Evolutionary conservation across 2,329 filamentous ascomycete genomes (phyloP).

Genomic region (Cladorrhinum sp.): DNA sequence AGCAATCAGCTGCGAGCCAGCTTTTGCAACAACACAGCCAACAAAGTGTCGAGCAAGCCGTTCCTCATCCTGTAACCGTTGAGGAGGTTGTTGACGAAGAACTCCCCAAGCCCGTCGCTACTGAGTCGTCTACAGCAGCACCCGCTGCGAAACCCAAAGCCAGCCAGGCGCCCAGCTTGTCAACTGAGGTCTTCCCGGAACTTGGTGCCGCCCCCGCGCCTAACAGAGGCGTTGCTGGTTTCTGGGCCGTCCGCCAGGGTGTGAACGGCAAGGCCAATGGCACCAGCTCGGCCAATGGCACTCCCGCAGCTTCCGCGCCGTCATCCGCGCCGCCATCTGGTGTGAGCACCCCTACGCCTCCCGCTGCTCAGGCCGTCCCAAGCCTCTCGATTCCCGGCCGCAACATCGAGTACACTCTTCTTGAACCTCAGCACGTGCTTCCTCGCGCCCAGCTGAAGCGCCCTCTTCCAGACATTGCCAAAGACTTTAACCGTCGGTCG

Average conservation of each 20-base stretch:
- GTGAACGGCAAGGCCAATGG: slow-evolving; percentile 53
- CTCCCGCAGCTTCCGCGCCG: slow-evolving; percentile 59
- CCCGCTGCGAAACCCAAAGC: slow-evolving; percentile 46
- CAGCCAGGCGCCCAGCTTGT: slow-evolving; percentile 58
- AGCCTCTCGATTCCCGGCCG: slow-evolving; percentile 77
- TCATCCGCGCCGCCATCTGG: slow-evolving; percentile 63
- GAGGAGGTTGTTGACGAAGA: slow-evolving; percentile 84
- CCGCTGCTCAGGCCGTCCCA: slow-evolving; percentile 39
- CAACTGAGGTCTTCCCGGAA: slow-evolving; percentile 92
- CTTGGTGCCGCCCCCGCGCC: slow-evolving; percentile 72
- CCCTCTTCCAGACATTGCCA: slow-evolving; percentile 78
- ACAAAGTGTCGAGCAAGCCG: slow-evolving; percentile 14
- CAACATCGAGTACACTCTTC: slow-evolving; percentile 70
- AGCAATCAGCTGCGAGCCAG: slow-evolving; percentile 57
- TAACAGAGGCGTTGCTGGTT: slow-evolving; percentile 60
- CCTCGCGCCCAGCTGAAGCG: slow-evolving; percentile 77
- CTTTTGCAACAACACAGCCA: slow-evolving; percentile 60
- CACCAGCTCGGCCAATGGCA: slow-evolving; percentile 49
- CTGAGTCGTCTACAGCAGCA: slow-evolving; percentile 38
- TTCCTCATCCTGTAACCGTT: slow-evolving; percentile 61
- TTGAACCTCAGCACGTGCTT: slow-evolving; percentile 73
- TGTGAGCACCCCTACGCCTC: slow-evolving; percentile 44
- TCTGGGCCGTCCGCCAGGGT: slow-evolving; percentile 73
- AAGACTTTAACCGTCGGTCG: slow-evolving; percentile 88
- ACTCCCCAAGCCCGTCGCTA: slow-evolving; percentile 45